phyloP scores from a whole-genome alignment of 257 asterid species.

The Scutellaria barbata region DNA sequence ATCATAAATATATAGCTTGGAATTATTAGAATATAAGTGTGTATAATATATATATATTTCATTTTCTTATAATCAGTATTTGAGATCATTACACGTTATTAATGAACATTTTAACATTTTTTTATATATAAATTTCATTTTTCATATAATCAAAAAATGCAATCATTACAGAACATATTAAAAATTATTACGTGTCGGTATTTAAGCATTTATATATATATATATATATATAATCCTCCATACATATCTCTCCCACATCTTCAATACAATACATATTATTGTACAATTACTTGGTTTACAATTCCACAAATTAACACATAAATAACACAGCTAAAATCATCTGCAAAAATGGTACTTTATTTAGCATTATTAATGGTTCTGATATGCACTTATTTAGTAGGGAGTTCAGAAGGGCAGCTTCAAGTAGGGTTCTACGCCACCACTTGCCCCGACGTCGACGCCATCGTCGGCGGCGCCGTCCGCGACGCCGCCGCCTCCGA shows the following conservation, averaged over 20 bases:
- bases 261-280: neutral
- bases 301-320: neutral
- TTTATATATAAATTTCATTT: too few species aligned
- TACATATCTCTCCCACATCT: neutral
- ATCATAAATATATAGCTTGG: too few species aligned
- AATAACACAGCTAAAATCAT: constrained; percentile 1
- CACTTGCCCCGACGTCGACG: constrained; percentile 77
- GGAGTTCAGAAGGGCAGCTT: constrained; percentile 53
- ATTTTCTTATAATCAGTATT: too few species aligned
- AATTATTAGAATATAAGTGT: too few species aligned
- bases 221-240: too few species aligned
- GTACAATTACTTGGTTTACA: neutral
- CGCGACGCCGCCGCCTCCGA: constrained; percentile 56
- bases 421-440: constrained; percentile 63
- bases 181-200: too few species aligned
- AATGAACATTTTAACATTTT: too few species aligned
- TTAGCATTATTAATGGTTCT: neutral
- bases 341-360: constrained; percentile 18
- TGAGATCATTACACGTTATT: too few species aligned
- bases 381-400: neutral
- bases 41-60: too few species aligned
- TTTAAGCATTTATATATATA: too few species aligned
- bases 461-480: constrained; percentile 57
- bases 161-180: too few species aligned
- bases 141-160: too few species aligned